phyloP scores from a whole-genome alignment of 2,329 filamentous ascomycete genomes.

The Berkeleyomyces basicola region DNA sequence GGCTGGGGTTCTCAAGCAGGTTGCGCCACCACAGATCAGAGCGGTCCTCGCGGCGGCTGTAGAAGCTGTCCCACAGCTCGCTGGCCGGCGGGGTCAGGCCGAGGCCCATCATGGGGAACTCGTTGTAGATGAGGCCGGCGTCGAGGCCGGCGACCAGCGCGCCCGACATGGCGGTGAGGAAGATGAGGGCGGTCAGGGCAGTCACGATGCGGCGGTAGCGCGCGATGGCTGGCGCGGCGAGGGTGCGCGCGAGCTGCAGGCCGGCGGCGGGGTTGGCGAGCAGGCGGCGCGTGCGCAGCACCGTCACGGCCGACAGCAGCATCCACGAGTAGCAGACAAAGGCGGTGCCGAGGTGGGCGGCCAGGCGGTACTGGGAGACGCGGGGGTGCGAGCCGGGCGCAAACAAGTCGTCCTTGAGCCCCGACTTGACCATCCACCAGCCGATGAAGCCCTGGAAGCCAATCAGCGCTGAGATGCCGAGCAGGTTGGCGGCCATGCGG shows the following conservation, averaged over 20 bases:
- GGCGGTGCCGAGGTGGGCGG: slow-evolving; percentile 75
- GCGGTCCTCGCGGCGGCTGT: slow-evolving; percentile 59
- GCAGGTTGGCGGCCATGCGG: slow-evolving; percentile 59
- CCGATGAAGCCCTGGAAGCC: slow-evolving; percentile 90
- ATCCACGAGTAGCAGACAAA: slow-evolving; percentile 91
- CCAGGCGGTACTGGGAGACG: slow-evolving; percentile 85
- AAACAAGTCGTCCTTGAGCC: slow-evolving; percentile 89
- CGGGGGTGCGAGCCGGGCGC: slow-evolving; percentile 77
- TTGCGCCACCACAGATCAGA: slow-evolving; percentile 93
- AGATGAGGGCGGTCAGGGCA: slow-evolving; percentile 59
- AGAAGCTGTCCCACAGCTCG: slow-evolving; percentile 75
- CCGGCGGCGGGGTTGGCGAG: slow-evolving; percentile 50
- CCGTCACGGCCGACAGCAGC: slow-evolving; percentile 72
- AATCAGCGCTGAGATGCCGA: slow-evolving; percentile 75
- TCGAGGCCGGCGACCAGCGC: slow-evolving; percentile 88
- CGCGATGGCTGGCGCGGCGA: slow-evolving; percentile 51
- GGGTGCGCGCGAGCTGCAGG: slow-evolving; percentile 39
- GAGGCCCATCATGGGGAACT: slow-evolving; percentile 88
- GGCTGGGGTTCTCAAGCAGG: slow-evolving; percentile 88
- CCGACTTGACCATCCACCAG: slow-evolving; percentile 99
- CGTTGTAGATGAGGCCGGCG: slow-evolving; percentile 94
- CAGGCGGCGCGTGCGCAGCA: slow-evolving; percentile 62
- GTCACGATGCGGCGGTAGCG: slow-evolving; percentile 58
- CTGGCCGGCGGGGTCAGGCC: slow-evolving; percentile 64
- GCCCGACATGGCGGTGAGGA: slow-evolving; percentile 82